Conservation (phyloP, 2,329 filamentous ascomycete genomes). For the Pseudogymnoascus verrucosus region DNA sequence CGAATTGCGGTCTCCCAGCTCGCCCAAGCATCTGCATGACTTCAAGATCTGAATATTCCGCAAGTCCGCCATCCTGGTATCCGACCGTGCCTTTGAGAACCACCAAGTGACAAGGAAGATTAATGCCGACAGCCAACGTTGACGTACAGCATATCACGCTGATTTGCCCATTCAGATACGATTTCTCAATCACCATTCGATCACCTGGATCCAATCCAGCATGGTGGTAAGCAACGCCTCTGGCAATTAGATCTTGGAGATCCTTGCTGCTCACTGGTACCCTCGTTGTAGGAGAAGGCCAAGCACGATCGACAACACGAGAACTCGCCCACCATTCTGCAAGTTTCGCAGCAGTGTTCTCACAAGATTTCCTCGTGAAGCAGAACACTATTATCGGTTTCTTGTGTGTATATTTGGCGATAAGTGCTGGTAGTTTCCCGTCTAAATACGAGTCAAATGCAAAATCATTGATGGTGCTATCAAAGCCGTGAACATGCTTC, state of each 20-base stretch:
- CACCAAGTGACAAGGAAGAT: constrained; percentile 75
- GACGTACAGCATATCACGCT: constrained; percentile 81
- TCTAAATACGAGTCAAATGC: constrained; percentile 66
- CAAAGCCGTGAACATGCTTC: constrained; percentile 69
- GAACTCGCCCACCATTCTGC: constrained; percentile 56
- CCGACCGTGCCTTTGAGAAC: constrained; percentile 72
- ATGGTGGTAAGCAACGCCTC: constrained; percentile 75
- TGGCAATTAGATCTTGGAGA: constrained; percentile 41
- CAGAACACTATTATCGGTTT: constrained; percentile 84
- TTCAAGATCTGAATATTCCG: constrained; percentile 74
- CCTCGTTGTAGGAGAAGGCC: constrained; percentile 48
- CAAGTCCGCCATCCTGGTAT: constrained; percentile 51
- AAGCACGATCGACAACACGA: constrained; percentile 45
- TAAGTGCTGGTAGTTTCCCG: constrained; percentile 55
- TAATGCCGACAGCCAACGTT: constrained; percentile 75
- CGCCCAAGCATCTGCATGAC: constrained; percentile 88
- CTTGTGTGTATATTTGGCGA: constrained; percentile 55
- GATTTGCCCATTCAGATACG: constrained; percentile 63
- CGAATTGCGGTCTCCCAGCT: constrained; percentile 77
- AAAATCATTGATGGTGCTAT: constrained; percentile 58
- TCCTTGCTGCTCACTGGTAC: constrained; percentile 50
- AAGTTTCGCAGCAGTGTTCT: constrained; percentile 58
- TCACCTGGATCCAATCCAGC: constrained; percentile 62
- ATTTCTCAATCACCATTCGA: constrained; percentile 56
- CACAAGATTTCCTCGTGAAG: constrained; percentile 63